Evolutionary conservation across 345 rosid genomes (phyloP), one percentile per base, ranked within the genome.

Genomic region (Alliaria petiolata): DNA sequence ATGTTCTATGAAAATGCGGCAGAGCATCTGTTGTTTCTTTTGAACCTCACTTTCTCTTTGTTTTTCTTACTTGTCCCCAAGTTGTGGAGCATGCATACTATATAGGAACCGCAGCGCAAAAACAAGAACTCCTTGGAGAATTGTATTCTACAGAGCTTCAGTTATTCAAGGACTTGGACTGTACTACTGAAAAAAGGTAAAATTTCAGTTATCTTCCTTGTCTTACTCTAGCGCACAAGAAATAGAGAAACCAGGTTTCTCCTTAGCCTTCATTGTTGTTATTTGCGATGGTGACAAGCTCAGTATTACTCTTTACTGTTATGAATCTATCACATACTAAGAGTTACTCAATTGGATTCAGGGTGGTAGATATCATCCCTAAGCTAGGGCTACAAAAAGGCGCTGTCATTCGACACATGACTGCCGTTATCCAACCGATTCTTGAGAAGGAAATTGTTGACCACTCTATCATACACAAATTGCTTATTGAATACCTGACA

Each of bases 401-500:
- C 40, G 83, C 92, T n/a, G 98, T 95, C 28, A 36, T 47, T 20
- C 83, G 97, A 25, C 96, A 87, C 82, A 88, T 89, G 93, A 79
- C 79, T 82, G 76, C 82, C 31, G 83, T 85, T 60, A 78, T 91
- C 79, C 97, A 91, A 78, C 99, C 98, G 43, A 85, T 95, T 76
- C 77, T 95, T 2, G 98, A 95, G 85, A 95, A 95, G 75, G 98
- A 98, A 76, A 87, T 95, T 46, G 83, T 89, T 6, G 99, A 91
- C 77, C 98, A 95, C 81, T 76, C 92, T 50, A 88, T 95, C 69
- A 80, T 79, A 77, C 99, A 95, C 81, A 85, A 83, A 65, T 58
- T 92, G 80, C 75, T 95, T 42, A 60, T 85, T 72, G 99, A 95
- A 77, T 92, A 88, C 80, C 76, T 95, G 54, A 81, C 85, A 75